phyloP scores from a whole-genome alignment of 2,329 filamentous ascomycete species.

The Aureobasidium mangrovei region DNA sequence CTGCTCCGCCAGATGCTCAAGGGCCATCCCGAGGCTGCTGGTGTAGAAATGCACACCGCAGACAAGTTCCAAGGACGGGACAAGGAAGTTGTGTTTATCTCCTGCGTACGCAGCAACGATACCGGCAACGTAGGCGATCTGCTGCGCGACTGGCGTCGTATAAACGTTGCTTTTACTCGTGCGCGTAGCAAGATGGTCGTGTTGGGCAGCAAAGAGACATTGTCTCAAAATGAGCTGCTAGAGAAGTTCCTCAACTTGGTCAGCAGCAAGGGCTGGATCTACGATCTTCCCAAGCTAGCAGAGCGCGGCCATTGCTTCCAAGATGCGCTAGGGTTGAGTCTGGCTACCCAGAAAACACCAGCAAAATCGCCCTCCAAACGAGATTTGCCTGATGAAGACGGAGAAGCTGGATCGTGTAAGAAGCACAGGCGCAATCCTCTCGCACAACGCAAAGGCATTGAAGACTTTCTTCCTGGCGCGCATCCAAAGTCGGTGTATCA shows the following conservation, averaged over 20 bases:
- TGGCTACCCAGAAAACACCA: slow-evolving; percentile 3
- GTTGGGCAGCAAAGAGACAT: slow-evolving; percentile 69
- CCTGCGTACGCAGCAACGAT: slow-evolving; percentile 80
- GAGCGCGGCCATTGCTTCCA: slow-evolving; percentile 6
- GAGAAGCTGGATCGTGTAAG: neutral
- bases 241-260: slow-evolving; percentile 68
- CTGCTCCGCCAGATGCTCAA: slow-evolving; percentile 64
- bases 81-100: slow-evolving; percentile 85
- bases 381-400: neutral
- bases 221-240: slow-evolving; percentile 66
- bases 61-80: slow-evolving; percentile 95
- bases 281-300: neutral
- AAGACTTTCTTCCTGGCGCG: neutral
- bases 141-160: slow-evolving; percentile 80
- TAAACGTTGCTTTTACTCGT: slow-evolving; percentile 92
- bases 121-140: slow-evolving; percentile 78
- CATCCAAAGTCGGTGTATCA: neutral
- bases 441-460: slow-evolving; percentile 9
- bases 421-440: neutral
- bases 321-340: neutral
- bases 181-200: slow-evolving; percentile 89
- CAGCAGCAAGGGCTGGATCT: slow-evolving; percentile 66
- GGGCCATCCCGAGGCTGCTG: slow-evolving; percentile 35
- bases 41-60: slow-evolving; percentile 89
- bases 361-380: neutral